Percentiles rank a stretch among this genome's conserved stretches.
Conservation (phyloP, 768 basidiomycete species). For the Pleurotus salmoneostramineus region DNA sequence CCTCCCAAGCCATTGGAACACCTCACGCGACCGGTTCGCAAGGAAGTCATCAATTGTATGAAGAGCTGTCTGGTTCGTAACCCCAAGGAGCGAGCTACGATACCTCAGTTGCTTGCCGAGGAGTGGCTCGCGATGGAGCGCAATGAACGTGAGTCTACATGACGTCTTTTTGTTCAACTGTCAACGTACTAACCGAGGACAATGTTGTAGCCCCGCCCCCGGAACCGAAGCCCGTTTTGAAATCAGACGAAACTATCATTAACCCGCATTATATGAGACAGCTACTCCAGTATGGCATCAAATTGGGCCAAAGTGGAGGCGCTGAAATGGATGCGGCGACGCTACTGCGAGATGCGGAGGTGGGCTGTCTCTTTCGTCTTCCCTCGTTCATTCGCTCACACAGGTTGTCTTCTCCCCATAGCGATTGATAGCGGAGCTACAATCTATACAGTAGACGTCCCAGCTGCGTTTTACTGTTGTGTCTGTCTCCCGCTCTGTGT, state of each 20-base stretch:
- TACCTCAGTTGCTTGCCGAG: slow-evolving; percentile 81
- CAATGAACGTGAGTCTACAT: slow-evolving; percentile 45
- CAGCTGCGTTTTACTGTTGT: slow-evolving; percentile 6
- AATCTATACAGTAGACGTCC: slow-evolving; percentile 32
- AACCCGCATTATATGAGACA: slow-evolving; percentile 80
- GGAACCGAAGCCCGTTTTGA: slow-evolving; percentile 20
- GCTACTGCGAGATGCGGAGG: slow-evolving; percentile 54
- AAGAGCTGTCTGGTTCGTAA: slow-evolving; percentile 74
- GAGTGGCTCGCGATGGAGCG: slow-evolving; percentile 61
- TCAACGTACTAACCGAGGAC: neutral
- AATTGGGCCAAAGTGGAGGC: slow-evolving; percentile 41
- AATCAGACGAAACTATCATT: slow-evolving; percentile 64
- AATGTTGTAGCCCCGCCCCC: slow-evolving; percentile 21
- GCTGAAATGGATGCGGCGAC: slow-evolving; percentile 41
- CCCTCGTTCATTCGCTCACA: neutral
- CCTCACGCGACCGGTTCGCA: slow-evolving; percentile 64
- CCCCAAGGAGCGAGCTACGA: slow-evolving; percentile 82
- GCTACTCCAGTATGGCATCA: slow-evolving; percentile 67
- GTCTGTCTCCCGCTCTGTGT: neutral
- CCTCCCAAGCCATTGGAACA: slow-evolving; percentile 63
- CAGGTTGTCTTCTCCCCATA: slow-evolving; percentile 18
- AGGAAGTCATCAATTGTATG: slow-evolving; percentile 78
- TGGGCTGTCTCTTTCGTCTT: slow-evolving; percentile 21
- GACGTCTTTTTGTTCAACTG: neutral
- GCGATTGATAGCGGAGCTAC: slow-evolving; percentile 66